phyloP scores from a whole-genome alignment of 345 rosid species.

The Raphanus sativus region DNA sequence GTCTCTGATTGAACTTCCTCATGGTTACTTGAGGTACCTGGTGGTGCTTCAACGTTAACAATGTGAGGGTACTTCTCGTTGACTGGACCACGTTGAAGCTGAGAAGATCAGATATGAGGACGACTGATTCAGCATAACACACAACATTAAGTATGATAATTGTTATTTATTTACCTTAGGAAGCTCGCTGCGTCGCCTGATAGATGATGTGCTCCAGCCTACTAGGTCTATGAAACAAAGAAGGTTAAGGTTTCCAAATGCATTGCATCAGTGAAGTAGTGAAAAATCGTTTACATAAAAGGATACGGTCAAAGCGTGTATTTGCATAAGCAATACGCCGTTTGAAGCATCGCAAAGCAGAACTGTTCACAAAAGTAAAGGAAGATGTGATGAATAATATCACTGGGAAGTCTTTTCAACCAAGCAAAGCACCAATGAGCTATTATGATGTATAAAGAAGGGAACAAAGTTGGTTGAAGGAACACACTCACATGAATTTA shows the following conservation, averaged over 20 bases:
- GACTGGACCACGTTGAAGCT: constrained; percentile 50
- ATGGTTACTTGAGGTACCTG: constrained; percentile 26
- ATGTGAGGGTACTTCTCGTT: constrained; percentile 62
- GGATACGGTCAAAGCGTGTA: constrained; percentile 81
- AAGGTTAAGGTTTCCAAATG: constrained; percentile 58
- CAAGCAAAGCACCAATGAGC: not conserved
- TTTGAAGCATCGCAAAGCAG: constrained; percentile 79
- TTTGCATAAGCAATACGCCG: constrained; percentile 82
- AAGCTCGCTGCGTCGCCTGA: constrained; percentile 58
- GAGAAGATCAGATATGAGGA: constrained; percentile 28
- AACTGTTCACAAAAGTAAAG: constrained; percentile 50
- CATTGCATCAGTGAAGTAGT: not conserved
- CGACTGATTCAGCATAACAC: constrained; percentile 9
- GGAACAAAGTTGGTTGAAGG: constrained; percentile 5
- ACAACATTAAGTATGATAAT: not conserved
- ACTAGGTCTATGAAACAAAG: constrained; percentile 56
- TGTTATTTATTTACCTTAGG: constrained; percentile 56
- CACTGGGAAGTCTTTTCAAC: constrained; percentile 10
- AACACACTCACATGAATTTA: constrained; percentile 73
- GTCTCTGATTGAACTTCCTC: constrained; percentile 37
- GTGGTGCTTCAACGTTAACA: constrained; percentile 43
- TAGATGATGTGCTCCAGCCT: constrained; percentile 95
- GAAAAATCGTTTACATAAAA: too few relatives aligned
- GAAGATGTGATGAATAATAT: not conserved
- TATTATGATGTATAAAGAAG: not conserved